Percentiles rank a stretch among this genome's conserved stretches.
phyloP scores from a whole-genome alignment of 2,329 filamentous ascomycete species.

The Trichoderma koningii region DNA sequence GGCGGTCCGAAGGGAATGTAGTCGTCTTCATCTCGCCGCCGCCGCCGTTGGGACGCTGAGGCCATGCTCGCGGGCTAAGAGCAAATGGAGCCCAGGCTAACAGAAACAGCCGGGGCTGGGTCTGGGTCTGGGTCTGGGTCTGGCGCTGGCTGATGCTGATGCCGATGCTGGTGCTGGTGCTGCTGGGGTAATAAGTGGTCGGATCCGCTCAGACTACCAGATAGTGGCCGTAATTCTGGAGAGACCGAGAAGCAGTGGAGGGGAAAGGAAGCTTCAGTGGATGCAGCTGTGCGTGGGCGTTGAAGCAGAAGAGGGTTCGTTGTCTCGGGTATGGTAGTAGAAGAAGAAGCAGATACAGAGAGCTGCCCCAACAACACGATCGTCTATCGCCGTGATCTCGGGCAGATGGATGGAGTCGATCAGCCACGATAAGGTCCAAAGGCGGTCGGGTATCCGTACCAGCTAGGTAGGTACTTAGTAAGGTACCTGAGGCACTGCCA shows the following conservation, averaged over 20 bases:
- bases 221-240: too few relatives aligned
- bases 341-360: background rate
- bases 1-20: conserved; percentile 24
- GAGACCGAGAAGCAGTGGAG: background rate
- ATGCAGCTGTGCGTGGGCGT: too few relatives aligned
- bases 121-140: conserved; percentile 2
- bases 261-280: background rate
- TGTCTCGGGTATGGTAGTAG: background rate
- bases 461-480: background rate
- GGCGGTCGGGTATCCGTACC: conserved; percentile 1
- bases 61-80: conserved; percentile 18
- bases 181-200: background rate
- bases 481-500: background rate
- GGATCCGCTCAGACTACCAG: background rate
- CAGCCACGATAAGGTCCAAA: conserved; percentile 9
- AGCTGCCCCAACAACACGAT: background rate
- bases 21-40: conserved; percentile 24
- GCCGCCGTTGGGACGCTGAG: conserved; percentile 17
- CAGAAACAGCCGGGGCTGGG: background rate
- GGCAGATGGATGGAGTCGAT: conserved; percentile 7
- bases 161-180: background rate
- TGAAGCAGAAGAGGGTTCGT: background rate
- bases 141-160: background rate
- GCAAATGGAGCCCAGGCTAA: background rate
- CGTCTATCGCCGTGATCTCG: background rate